Evolutionary conservation across 352 stramenopile species (phyloP).

Genomic region (Phytophthora sansomeana): DNA sequence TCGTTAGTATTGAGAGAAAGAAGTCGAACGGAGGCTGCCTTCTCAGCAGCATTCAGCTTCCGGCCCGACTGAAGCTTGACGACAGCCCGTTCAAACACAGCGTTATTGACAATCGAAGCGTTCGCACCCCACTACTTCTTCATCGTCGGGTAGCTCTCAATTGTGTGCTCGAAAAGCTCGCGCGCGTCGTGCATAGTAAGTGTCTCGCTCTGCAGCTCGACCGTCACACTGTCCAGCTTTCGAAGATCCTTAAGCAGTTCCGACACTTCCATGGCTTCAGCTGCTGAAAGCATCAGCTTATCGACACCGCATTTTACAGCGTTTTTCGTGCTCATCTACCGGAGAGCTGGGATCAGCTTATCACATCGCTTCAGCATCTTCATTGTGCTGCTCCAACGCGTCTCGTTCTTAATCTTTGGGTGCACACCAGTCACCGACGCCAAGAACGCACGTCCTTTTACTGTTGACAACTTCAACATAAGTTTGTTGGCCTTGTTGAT

Average conservation of each 20-base stretch:
- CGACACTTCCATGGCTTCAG: neutral
- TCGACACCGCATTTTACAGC: neutral
- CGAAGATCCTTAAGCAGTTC: neutral
- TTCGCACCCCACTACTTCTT: slow-evolving; percentile 1
- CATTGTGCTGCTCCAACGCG: slow-evolving; percentile 5
- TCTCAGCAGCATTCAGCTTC: slow-evolving; percentile 1
- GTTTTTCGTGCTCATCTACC: neutral
- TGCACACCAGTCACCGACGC: neutral
- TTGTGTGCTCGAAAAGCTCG: slow-evolving; percentile 3
- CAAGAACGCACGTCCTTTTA: neutral
- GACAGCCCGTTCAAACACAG: neutral
- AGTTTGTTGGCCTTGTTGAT: neutral
- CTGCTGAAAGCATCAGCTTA: neutral
- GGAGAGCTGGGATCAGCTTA: slow-evolving; percentile 4
- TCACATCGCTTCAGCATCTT: slow-evolving; percentile 15
- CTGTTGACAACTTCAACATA: slow-evolving; percentile 1
- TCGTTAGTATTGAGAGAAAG: too few relatives aligned
- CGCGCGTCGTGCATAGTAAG: slow-evolving; percentile 1
- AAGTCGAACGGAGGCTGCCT: neutral
- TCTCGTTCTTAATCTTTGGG: slow-evolving; percentile 2
- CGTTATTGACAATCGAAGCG: neutral
- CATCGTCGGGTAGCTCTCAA: neutral
- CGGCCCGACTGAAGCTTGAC: slow-evolving; percentile 5
- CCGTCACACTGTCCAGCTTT: neutral
- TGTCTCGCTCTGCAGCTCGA: neutral